These are phyloP conservation scores for Aspergillus spinulosporus DNA, from an alignment of 2,329 filamentous ascomycete species.

Conservation along the genomic window DNA sequence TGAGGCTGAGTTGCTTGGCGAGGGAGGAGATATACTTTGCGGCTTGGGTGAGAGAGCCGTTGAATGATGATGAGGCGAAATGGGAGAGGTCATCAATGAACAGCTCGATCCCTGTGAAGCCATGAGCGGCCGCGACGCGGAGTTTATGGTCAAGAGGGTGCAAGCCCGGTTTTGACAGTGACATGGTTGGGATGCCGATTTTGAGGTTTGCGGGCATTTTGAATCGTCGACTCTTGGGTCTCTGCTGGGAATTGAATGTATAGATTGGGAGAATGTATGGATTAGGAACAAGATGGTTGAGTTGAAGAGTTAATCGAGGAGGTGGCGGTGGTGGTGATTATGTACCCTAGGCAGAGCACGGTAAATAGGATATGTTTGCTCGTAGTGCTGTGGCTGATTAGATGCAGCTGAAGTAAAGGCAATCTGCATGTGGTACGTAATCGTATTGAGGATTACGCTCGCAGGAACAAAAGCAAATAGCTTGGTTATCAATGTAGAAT, in stretches of 20 bases:
- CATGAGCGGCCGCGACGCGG: constrained; percentile 58
- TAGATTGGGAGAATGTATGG: not conserved
- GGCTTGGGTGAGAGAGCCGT: constrained; percentile 26
- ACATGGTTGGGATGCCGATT: constrained; percentile 73
- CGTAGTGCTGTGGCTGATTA: not conserved
- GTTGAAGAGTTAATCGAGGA: not conserved
- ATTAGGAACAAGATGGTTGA: not conserved
- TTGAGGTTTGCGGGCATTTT: constrained; percentile 26
- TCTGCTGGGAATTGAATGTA: not conserved
- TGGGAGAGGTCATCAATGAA: constrained; percentile 39
- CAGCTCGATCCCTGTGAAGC: constrained; percentile 40
- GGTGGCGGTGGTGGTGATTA: not conserved
- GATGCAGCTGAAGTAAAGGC: not conserved
- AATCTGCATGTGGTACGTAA: not conserved
- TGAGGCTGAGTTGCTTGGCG: constrained; percentile 32
- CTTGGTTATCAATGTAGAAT: not conserved
- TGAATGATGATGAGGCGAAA: constrained; percentile 29
- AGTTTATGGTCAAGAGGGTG: constrained; percentile 69
- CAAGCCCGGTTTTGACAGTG: constrained; percentile 70
- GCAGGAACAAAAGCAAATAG: not conserved
- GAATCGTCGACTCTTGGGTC: not conserved
- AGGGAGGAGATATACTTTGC: constrained; percentile 52
- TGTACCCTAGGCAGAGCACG: not conserved
- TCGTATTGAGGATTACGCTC: not conserved
- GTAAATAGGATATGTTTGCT: not conserved